A percentile compares a stretch with the other conserved stretches of the same genome.
Evolutionary conservation across 2,329 filamentous ascomycete genomes (phyloP).

Genomic region (Xylariales sp.): DNA sequence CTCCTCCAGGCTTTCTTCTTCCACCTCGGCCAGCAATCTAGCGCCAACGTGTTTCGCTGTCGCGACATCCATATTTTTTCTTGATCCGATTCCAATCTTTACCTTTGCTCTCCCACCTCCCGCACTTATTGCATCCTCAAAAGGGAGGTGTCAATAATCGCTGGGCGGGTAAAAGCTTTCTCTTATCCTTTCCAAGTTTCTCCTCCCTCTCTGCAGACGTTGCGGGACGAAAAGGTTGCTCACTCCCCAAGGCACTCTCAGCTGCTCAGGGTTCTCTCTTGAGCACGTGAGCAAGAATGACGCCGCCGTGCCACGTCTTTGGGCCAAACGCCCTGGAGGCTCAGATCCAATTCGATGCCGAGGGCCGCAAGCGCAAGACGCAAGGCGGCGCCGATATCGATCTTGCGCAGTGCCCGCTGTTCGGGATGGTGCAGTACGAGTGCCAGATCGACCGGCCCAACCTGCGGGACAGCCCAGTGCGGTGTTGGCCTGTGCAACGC

Average conservation of each 20-base stretch:
- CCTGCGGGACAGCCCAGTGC: slow-evolving; percentile 39
- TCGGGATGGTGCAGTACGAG: slow-evolving; percentile 57
- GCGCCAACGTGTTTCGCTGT: slow-evolving; percentile 41
- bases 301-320: slow-evolving; percentile 54
- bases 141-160: no score
- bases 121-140: no score
- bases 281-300: slow-evolving; percentile 37
- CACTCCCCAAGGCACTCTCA: no score
- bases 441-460: slow-evolving; percentile 50
- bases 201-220: no score
- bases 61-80: slow-evolving; percentile 21
- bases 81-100: slow-evolving; percentile 8
- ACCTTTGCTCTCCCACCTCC: slow-evolving; percentile 12
- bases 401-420: slow-evolving; percentile 50
- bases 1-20: slow-evolving; percentile 55
- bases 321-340: slow-evolving; percentile 45
- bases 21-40: slow-evolving; percentile 49
- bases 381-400: slow-evolving; percentile 36
- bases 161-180: no score
- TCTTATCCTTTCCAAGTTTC: no score
- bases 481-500: slow-evolving; percentile 54
- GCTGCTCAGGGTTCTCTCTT: no score
- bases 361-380: slow-evolving; percentile 49
- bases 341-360: slow-evolving; percentile 41
- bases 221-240: no score